Evolutionary conservation across 345 rosid species (phyloP).

Genomic region (Heritiera fomes): DNA sequence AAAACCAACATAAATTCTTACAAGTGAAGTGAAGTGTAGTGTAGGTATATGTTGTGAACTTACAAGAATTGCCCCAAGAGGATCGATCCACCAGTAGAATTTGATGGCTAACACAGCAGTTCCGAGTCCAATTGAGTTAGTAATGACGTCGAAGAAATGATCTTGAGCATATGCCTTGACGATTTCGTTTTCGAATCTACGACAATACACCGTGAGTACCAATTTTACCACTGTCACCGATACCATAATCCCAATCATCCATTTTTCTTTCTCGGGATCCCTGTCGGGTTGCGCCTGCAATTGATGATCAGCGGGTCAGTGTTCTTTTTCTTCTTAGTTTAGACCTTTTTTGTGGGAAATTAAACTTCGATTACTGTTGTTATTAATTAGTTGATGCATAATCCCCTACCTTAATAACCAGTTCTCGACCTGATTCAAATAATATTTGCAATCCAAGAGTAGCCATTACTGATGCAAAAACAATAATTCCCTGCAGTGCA

Average conservation of each 20-base stretch:
- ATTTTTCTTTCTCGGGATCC: constrained; percentile 45
- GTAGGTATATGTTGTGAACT: constrained; percentile 10
- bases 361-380: background rate
- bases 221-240: constrained; percentile 49
- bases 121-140: constrained; percentile 50
- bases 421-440: constrained; percentile 58
- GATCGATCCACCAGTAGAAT: constrained; percentile 62
- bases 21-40: too few species aligned
- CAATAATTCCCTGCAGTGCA: constrained; percentile 55
- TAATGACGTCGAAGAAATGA: constrained; percentile 59
- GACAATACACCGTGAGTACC: constrained; percentile 39
- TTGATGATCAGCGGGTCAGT: background rate
- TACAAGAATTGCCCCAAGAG: constrained; percentile 52
- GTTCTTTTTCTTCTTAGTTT: too few species aligned
- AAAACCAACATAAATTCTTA: too few species aligned
- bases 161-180: constrained; percentile 55
- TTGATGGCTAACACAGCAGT: constrained; percentile 48
- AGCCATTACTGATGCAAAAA: constrained; percentile 58
- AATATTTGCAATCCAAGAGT: constrained; percentile 56
- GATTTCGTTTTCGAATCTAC: constrained; percentile 45
- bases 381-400: background rate
- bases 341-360: too few species aligned
- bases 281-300: constrained; percentile 49
- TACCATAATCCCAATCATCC: constrained; percentile 65
- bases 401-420: constrained; percentile 34